phyloP scores from a whole-genome alignment of 805 yeast genomes.

The Candida orba region DNA sequence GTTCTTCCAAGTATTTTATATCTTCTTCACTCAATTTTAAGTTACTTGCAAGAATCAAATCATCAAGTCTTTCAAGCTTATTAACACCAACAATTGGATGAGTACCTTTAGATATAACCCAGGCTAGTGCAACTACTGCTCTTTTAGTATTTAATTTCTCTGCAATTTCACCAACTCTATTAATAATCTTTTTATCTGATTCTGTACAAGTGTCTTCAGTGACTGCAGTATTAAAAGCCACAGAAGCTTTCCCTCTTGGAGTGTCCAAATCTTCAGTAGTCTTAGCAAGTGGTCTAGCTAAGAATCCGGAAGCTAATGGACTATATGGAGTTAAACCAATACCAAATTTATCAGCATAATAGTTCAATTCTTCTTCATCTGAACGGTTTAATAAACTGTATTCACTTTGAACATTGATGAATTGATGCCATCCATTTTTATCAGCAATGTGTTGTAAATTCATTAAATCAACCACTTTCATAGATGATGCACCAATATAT shows the following conservation, averaged over 20 bases:
- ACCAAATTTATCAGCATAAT: constrained; percentile 42
- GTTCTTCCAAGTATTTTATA: constrained; percentile 8
- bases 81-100: constrained; percentile 48
- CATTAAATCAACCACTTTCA: constrained; percentile 49
- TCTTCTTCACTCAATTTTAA: constrained; percentile 24
- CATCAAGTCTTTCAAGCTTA: constrained; percentile 42
- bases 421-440: constrained; percentile 47
- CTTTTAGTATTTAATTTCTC: constrained; percentile 31
- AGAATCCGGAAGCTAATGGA: constrained; percentile 46
- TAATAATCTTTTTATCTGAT: constrained; percentile 2
- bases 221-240: not conserved
- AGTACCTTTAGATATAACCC: constrained; percentile 43
- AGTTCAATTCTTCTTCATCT: constrained; percentile 57
- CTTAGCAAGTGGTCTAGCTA: constrained; percentile 38
- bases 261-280: constrained; percentile 9
- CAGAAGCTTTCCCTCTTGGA: constrained; percentile 3
- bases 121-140: constrained; percentile 44
- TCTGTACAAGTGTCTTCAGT: constrained; percentile 1
- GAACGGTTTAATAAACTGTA: constrained; percentile 50
- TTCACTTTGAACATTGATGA: constrained; percentile 56
- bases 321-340: constrained; percentile 58
- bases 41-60: constrained; percentile 35
- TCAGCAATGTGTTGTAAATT: constrained; percentile 51
- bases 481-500: constrained; percentile 58
- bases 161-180: constrained; percentile 1